phyloP scores from a whole-genome alignment of 495 filamentous ascomycete genomes.

The Penicillium cosmopolitanum region DNA sequence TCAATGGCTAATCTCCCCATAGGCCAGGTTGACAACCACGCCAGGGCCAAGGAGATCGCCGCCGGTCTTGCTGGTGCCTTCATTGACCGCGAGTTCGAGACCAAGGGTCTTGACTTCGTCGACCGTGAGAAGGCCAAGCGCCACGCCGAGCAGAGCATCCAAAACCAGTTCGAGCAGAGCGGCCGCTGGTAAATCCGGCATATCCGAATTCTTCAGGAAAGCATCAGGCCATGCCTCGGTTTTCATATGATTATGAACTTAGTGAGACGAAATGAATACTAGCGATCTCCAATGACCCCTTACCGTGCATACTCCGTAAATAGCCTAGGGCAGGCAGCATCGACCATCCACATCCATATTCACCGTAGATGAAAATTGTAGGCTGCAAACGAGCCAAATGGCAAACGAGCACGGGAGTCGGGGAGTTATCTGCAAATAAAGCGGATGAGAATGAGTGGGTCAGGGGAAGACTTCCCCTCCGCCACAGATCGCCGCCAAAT shows the following conservation, averaged over 20 bases:
- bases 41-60: constrained; percentile 70
- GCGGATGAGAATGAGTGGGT: neutral
- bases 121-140: constrained; percentile 70
- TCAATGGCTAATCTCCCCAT: neutral
- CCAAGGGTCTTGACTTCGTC: constrained; percentile 68
- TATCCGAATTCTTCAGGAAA: neutral
- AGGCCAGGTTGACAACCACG: constrained; percentile 69
- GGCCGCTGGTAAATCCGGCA: constrained; percentile 19
- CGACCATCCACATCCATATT: neutral
- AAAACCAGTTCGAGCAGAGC: constrained; percentile 26
- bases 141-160: constrained; percentile 60
- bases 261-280: constrained; percentile 4
- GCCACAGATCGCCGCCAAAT: neutral
- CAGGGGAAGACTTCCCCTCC: neutral
- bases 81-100: constrained; percentile 73
- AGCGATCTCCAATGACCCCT: neutral
- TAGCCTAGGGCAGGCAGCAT: no score
- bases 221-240: neutral
- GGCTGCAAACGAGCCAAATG: no score
- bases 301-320: neutral
- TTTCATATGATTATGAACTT: neutral
- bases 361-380: neutral
- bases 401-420: no score
- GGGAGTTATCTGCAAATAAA: no score
- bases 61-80: constrained; percentile 70